phyloP scores from a whole-genome alignment of 2,329 filamentous ascomycete genomes.

The Sphaerulina populicola region DNA sequence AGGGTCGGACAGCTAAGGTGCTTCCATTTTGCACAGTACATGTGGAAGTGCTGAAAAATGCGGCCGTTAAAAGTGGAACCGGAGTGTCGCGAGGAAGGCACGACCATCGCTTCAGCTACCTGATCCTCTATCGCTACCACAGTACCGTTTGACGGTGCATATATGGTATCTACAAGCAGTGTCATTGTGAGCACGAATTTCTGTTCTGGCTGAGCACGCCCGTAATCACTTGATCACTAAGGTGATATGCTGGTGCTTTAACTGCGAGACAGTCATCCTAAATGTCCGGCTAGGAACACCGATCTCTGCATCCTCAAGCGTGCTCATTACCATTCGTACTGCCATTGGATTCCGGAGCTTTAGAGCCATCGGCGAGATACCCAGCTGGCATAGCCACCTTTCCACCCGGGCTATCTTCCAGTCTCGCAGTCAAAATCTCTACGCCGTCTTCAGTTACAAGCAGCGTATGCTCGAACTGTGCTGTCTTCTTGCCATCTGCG shows the following conservation, averaged over 20 bases:
- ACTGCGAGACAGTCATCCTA: not conserved
- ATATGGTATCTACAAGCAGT: no score
- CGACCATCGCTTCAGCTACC: not conserved
- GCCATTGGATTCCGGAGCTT: constrained; percentile 11
- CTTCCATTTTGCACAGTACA: not conserved
- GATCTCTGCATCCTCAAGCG: not conserved
- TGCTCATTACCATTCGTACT: constrained; percentile 6
- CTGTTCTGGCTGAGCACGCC: no score
- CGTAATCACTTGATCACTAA: no score
- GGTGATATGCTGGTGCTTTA: not conserved
- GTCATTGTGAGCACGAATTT: no score
- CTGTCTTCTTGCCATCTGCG: constrained; percentile 76
- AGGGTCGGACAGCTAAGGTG: not conserved
- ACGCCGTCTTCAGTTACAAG: constrained; percentile 76
- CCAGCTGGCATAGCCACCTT: constrained; percentile 25
- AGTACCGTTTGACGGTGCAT: no score
- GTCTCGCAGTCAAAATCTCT: constrained; percentile 69
- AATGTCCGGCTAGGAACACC: no score
- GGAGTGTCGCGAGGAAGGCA: not conserved
- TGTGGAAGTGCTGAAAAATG: not conserved
- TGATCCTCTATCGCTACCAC: not conserved
- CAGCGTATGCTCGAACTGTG: constrained; percentile 87
- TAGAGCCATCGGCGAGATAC: constrained; percentile 12
- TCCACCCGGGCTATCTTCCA: constrained; percentile 66
- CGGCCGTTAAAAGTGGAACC: not conserved